Base-by-base conservation (phyloP, 2,329 filamentous ascomycete species). In the Alternaria atra region DNA sequence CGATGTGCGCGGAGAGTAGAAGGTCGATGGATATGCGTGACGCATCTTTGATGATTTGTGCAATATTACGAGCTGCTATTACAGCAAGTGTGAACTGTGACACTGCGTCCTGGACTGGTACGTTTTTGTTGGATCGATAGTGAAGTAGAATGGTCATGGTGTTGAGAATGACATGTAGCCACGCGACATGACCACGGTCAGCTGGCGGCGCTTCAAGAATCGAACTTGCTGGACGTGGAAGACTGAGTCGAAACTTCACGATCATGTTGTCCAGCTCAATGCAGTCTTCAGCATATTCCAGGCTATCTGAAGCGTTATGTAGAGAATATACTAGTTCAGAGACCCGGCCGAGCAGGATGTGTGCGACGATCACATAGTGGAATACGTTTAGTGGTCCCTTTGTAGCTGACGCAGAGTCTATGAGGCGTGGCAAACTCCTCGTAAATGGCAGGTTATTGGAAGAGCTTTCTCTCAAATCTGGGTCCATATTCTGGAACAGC, bases 281-380 rank as follows among this genome's bases (percentile, higher is more conserved):
- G 27, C 68, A 72, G n/a, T 71, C 66, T 46, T 69, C 53, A 2
- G 57, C 58, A 48, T 73, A 75, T 44, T 75, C 72, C 1, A 56
- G 60, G 5, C 66, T 64, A 12, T 69, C 58, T 2, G 68, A 69
- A 1, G 61, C 29, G 20, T 66, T 65, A 37, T 77, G 73, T 0
- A 75, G 61, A 15, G 72, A 74, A 35, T 76, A 66, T 1, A 76
- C 58, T 3, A 72, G 65, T 42, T 77, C 75, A 2, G 66, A 25
- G 10, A 71, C 58, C 4, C 72, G 69, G 4, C 75, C 73, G 20
- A 77, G 66, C 2, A 77, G 47, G 12, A 76, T 60, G 46, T 77
- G 67, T 4, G 70, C 71, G 15, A 76, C 50, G 17, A 51, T 52
- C 3, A 73, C 58, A 51, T 72, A 72, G 29, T 73, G 67, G 39